Evolutionary conservation across 305 asterid genomes (phyloP).

Genomic region (Solanum chacoense): DNA sequence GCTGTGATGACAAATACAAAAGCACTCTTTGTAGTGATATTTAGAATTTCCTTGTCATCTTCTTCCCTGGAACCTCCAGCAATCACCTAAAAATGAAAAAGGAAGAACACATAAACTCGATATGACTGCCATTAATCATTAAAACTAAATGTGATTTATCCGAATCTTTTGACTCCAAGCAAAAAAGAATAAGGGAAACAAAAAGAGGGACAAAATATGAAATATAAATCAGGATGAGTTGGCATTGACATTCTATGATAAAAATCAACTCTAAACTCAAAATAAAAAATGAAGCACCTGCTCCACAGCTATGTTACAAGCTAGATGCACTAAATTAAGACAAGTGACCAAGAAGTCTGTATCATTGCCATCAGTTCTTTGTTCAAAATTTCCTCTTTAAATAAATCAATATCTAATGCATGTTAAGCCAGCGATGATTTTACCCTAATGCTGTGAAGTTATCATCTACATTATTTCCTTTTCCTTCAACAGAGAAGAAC

Average conservation of each 20-base stretch:
- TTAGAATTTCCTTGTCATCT: conserved; percentile 54
- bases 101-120: neutral
- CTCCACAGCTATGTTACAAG: neutral
- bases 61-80: conserved; percentile 52
- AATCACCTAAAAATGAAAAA: conserved; percentile 30
- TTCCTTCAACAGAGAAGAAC: neutral
- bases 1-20: conserved; percentile 76
- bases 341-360: neutral
- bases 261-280: neutral
- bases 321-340: neutral
- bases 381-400: neutral
- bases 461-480: neutral
- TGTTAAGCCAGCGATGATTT: neutral
- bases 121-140: neutral
- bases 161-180: neutral
- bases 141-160: neutral
- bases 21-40: conserved; percentile 67
- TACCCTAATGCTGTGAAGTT: neutral
- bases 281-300: neutral
- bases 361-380: neutral
- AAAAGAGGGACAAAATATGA: neutral
- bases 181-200: neutral
- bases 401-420: neutral
- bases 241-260: neutral
- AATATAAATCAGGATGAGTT: neutral